Conservation (phyloP, 306 rosid genomes). For the Prunus mume region DNA sequence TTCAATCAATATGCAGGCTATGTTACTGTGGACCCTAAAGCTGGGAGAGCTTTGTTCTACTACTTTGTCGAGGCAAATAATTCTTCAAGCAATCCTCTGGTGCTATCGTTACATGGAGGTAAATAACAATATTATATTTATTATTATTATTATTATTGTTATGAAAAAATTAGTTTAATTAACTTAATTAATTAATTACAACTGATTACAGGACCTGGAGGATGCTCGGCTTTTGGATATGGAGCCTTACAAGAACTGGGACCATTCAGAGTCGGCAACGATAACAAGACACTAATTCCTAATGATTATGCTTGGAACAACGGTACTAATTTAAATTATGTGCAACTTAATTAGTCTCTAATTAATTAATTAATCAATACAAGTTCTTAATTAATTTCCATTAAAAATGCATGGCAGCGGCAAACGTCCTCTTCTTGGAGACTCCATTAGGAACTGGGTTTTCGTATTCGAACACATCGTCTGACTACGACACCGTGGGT, state of each 20-base stretch:
- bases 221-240: constrained; percentile 63
- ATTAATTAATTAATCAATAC: too few species aligned
- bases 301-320: constrained; percentile 52
- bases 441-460: constrained; percentile 72
- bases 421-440: constrained; percentile 62
- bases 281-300: constrained; percentile 43
- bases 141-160: neutral
- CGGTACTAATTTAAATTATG: constrained; percentile 15
- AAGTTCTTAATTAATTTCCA: too few species aligned
- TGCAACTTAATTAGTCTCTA: too few species aligned
- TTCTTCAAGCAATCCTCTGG: constrained; percentile 41
- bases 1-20: constrained; percentile 61
- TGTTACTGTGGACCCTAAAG: constrained; percentile 38
- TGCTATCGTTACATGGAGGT: constrained; percentile 69
- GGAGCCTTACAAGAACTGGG: constrained; percentile 69
- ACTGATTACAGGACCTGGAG: constrained; percentile 44
- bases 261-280: constrained; percentile 56
- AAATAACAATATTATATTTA: neutral
- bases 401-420: constrained; percentile 44
- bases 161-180: too few species aligned
- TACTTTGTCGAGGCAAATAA: constrained; percentile 51
- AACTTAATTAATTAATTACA: too few species aligned
- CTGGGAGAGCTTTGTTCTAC: constrained; percentile 56
- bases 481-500: constrained; percentile 37
- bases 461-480: constrained; percentile 50